Conservation (phyloP, 2,329 filamentous ascomycete species). For the Chalaropsis ovoidea region DNA sequence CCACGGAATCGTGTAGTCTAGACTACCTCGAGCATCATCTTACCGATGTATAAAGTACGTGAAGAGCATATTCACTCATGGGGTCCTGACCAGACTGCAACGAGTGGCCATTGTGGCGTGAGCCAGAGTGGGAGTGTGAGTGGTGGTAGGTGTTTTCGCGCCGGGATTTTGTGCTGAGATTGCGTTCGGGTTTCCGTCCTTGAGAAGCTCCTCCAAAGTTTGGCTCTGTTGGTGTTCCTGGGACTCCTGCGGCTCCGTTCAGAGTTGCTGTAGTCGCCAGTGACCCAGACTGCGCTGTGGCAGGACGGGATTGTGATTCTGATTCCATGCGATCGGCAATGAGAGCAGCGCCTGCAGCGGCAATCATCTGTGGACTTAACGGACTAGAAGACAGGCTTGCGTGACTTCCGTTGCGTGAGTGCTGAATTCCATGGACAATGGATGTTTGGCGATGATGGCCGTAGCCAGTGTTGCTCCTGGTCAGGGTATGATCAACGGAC, state of each 20-base stretch:
- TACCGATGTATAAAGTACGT: constrained; percentile 89
- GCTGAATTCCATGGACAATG: constrained; percentile 92
- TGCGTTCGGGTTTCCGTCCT: constrained; percentile 47
- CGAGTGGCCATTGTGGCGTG: constrained; percentile 47
- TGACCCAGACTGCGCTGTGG: constrained; percentile 31
- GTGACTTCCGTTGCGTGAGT: constrained; percentile 80
- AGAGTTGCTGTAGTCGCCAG: constrained; percentile 35
- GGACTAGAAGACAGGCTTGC: constrained; percentile 72
- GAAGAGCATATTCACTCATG: constrained; percentile 93
- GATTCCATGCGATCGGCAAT: constrained; percentile 45
- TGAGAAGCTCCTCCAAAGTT: constrained; percentile 36
- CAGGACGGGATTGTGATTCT: constrained; percentile 37
- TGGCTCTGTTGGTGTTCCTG: constrained; percentile 40
- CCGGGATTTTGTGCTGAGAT: constrained; percentile 53
- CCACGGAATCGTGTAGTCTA: too few relatives aligned
- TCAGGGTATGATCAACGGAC: constrained; percentile 37
- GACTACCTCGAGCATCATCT: constrained; percentile 30
- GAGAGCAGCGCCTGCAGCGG: constrained; percentile 51
- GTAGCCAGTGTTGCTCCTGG: constrained; percentile 47
- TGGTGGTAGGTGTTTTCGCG: constrained; percentile 65
- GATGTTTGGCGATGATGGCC: constrained; percentile 93
- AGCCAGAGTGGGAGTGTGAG: constrained; percentile 51
- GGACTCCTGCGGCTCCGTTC: constrained; percentile 31
- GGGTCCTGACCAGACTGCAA: constrained; percentile 68
- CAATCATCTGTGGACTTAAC: constrained; percentile 76